These are phyloP conservation scores for Nitzschia sp. DNA, from an alignment of 108 stramenopile species.

Conservation along the genomic window DNA sequence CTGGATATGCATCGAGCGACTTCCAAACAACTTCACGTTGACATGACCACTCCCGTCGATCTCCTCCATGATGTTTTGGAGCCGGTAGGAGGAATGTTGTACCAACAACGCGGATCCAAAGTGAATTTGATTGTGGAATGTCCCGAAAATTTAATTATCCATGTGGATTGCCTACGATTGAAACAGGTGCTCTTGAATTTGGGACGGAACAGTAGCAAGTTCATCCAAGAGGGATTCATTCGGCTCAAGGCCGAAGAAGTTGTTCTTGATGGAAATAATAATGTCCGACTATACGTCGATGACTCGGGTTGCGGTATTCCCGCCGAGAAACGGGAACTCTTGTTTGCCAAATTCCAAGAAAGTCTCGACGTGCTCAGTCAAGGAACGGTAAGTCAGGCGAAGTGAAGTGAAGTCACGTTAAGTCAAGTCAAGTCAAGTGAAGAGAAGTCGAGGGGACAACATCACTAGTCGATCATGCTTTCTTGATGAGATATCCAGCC, in stretches of 20 bases:
- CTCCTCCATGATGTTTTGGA: conserved; percentile 35
- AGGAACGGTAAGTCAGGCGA: no score
- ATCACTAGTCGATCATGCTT: no score
- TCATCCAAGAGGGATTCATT: conserved; percentile 38
- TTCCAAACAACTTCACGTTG: conserved; percentile 26
- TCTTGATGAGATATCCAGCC: no score
- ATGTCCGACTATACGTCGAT: conserved; percentile 19
- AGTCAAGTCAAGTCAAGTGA: no score
- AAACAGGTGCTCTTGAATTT: conserved; percentile 47
- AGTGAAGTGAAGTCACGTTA: no score
- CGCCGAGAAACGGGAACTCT: conserved; percentile 19
- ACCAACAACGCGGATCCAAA: conserved; percentile 17
- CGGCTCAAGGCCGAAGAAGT: conserved; percentile 25
- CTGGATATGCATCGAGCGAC: conserved; percentile 38
- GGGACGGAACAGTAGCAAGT: conserved; percentile 35
- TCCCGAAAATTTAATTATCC: conserved; percentile 17
- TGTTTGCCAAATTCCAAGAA: conserved; percentile 44
- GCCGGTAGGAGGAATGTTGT: conserved; percentile 37
- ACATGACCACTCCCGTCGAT: conserved; percentile 19
- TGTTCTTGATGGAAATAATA: no score
- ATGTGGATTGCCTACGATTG: conserved; percentile 33
- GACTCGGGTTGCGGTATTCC: conserved; percentile 49
- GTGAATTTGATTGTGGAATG: conserved; percentile 29
- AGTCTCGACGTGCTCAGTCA: no score
- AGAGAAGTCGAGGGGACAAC: no score